Evolutionary conservation across 805 yeast genomes (phyloP).

Genomic region (Scheffersomyces stipitis): DNA sequence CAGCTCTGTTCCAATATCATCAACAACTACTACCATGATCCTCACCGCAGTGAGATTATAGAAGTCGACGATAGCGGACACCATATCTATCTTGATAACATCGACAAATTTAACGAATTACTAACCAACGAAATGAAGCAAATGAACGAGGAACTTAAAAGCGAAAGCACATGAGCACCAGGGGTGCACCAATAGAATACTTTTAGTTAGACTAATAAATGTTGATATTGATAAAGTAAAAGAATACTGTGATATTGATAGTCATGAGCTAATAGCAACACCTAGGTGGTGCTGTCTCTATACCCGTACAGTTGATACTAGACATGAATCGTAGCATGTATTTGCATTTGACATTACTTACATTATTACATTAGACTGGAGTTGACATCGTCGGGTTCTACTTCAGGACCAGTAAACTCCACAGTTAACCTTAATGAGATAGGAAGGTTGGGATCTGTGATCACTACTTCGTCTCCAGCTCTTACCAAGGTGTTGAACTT

Average conservation of each 20-base stretch:
- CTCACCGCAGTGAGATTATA: conserved; percentile 25
- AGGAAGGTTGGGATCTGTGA: conserved; percentile 55
- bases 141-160: conserved; percentile 3
- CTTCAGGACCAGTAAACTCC: conserved; percentile 11
- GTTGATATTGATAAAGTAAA: too few relatives aligned
- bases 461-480: conserved; percentile 48
- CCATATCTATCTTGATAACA: conserved; percentile 75
- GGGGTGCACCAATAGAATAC: too few relatives aligned
- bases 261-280: too few relatives aligned
- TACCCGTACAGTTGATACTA: too few relatives aligned
- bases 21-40: conserved; percentile 14
- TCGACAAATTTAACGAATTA: conserved; percentile 49
- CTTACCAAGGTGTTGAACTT: conserved; percentile 36
- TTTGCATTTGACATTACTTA: too few relatives aligned
- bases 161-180: neutral
- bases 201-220: too few relatives aligned
- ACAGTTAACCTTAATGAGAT: conserved; percentile 34
- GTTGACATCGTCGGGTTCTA: conserved; percentile 1
- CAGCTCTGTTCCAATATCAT: conserved; percentile 35
- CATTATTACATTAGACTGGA: neutral
- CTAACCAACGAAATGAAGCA: conserved; percentile 52
- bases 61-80: conserved; percentile 66
- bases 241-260: too few relatives aligned
- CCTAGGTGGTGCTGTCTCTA: too few relatives aligned
- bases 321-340: too few relatives aligned